Conservation (phyloP, 192 early-diverging fungal species). For the Rhizophagus clarus region DNA sequence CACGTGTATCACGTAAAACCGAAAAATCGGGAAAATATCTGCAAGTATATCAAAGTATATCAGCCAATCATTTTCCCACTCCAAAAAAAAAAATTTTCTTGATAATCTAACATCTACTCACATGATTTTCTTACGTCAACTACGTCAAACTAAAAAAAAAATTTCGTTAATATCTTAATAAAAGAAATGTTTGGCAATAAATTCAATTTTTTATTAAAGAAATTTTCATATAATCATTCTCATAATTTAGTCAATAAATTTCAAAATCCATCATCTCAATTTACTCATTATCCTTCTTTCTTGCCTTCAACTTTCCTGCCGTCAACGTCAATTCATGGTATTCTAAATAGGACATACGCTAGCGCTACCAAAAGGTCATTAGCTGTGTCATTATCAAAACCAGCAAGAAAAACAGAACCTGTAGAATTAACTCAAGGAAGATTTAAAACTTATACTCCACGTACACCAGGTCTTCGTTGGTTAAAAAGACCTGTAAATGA, state of each 20-base stretch:
- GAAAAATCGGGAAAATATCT: too few species aligned
- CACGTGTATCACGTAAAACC: too few species aligned
- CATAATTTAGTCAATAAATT: not conserved
- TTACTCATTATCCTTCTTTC: not conserved
- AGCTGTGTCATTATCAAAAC: not conserved
- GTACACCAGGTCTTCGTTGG: conserved; percentile 85
- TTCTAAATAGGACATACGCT: not conserved
- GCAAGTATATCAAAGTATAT: too few species aligned
- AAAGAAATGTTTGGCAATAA: not conserved
- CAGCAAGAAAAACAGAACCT: not conserved
- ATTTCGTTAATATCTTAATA: too few species aligned
- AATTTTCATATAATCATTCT: not conserved
- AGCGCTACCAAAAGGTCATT: not conserved
- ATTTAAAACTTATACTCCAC: conserved; percentile 93
- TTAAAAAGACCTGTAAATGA: conserved; percentile 81
- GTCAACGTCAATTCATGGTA: not conserved
- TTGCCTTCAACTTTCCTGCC: not conserved
- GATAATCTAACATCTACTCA: too few species aligned
- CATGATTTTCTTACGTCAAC: too few species aligned
- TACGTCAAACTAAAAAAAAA: too few species aligned
- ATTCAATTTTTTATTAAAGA: not conserved
- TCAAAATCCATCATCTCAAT: not conserved
- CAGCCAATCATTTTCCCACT: too few species aligned
- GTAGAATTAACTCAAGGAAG: conserved; percentile 38
- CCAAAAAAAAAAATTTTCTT: too few species aligned